Percentiles rank a stretch among this genome's conserved stretches.
These are phyloP conservation scores for Kodamaea neixiangensis DNA, from an alignment of 805 yeast species.

Conservation along the genomic window DNA sequence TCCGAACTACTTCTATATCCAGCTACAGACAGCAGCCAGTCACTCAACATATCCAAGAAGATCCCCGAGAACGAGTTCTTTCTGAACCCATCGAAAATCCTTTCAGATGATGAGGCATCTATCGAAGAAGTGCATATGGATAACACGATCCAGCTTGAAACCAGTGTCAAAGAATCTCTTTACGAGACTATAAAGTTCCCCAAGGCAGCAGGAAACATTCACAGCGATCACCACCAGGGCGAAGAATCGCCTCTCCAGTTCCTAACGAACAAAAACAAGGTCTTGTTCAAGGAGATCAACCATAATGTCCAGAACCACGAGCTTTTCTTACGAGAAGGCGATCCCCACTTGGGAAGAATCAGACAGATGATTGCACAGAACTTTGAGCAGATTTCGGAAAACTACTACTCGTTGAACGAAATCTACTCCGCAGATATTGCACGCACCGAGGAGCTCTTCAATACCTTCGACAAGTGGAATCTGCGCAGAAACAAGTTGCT, in stretches of 20 bases:
- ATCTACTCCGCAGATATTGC: slow-evolving; percentile 42
- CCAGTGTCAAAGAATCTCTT: background rate
- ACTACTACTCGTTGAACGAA: slow-evolving; percentile 47
- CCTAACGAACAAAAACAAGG: slow-evolving; percentile 29
- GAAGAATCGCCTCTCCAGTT: slow-evolving; percentile 32
- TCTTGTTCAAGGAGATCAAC: slow-evolving; percentile 23
- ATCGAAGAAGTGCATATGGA: background rate
- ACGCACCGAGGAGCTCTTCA: slow-evolving; percentile 25
- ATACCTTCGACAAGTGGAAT: slow-evolving; percentile 44
- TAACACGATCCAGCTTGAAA: background rate
- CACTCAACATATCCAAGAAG: slow-evolving; percentile 7
- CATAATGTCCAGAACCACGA: slow-evolving; percentile 27
- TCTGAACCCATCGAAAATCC: slow-evolving; percentile 20
- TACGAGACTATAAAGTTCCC: slow-evolving; percentile 9
- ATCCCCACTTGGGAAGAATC: slow-evolving; percentile 28
- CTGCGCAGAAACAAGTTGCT: slow-evolving; percentile 33
- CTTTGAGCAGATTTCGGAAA: slow-evolving; percentile 43
- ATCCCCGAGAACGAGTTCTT: slow-evolving; percentile 20
- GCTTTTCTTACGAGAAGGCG: slow-evolving; percentile 32
- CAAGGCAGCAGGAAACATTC: background rate
- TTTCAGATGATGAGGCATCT: slow-evolving; percentile 8
- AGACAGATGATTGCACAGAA: slow-evolving; percentile 29
- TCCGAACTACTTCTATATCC: slow-evolving; percentile 16
- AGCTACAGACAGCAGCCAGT: slow-evolving; percentile 2
- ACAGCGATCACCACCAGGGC: background rate